Evolutionary conservation across 352 stramenopile species (phyloP).

Genomic region (Globisporangium spinosum): DNA sequence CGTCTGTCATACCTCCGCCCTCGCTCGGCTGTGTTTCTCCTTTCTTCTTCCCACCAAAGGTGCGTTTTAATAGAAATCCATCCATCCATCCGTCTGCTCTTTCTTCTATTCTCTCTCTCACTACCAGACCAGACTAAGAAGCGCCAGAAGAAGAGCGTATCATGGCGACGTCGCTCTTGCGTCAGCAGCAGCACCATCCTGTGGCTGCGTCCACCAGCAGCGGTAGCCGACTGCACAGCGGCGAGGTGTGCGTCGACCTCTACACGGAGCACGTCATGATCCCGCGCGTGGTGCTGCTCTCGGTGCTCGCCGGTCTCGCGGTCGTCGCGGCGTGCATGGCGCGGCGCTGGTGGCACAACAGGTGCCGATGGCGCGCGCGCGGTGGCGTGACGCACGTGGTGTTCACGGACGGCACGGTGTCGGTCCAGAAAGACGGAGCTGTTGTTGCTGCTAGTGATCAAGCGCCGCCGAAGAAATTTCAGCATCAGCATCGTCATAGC

Average conservation of each 20-base stretch:
- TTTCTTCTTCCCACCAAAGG: no score
- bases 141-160: no score
- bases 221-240: background rate
- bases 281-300: constrained; percentile 35
- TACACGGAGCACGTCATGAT: constrained; percentile 43
- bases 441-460: background rate
- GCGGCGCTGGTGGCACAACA: constrained; percentile 3
- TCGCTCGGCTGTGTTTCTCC: no score
- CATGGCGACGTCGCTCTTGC: background rate
- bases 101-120: no score
- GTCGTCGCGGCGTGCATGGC: constrained; percentile 17
- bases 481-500: background rate
- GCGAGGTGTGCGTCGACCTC: constrained; percentile 21
- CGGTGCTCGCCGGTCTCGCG: constrained; percentile 21
- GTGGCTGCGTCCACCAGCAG: background rate
- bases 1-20: no score
- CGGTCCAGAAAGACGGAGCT: constrained; percentile 1
- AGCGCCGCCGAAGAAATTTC: constrained; percentile 9
- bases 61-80: no score
- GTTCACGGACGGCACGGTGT: constrained; percentile 15
- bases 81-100: no score
- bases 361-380: constrained; percentile 13
- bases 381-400: constrained; percentile 21
- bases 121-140: no score
- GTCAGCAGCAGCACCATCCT: background rate